Base-by-base conservation (phyloP, 805 yeast genomes). In the Barnettozyma wickerhamii region DNA sequence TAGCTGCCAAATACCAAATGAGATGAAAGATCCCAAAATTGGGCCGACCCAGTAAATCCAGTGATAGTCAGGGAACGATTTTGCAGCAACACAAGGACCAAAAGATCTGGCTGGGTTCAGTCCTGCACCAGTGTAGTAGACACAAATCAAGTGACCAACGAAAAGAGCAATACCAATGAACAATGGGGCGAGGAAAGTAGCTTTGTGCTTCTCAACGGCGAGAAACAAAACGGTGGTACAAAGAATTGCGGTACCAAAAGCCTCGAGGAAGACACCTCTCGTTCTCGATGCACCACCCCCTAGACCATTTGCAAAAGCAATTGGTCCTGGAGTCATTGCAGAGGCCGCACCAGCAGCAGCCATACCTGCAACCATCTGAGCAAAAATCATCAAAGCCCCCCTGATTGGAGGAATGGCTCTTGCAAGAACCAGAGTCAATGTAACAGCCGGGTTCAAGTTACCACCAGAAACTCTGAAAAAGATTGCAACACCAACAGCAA, bases 1-100 rank as follows among this genome's bases (percentile, higher is more conserved):
- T 36, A 77, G 49, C 59, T 79, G 72, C 83, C 86, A 84, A 49
- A 85, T 69, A 46, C 73, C 74, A 51, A 73, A 77, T 15, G 95
- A 81, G 51, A 86, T 59, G 41, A 72, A 46, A 10, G 90, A 66
- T 49, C 95, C 95, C 44, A 84, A 58, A 41, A 80, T 53, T 46
- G 96, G 95, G 40, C 96, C 96, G 43, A 87, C 78, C 93, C 95
- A 86, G 74, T 87, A 87, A 50, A 88, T 86, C 95, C 95, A 87
- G 72, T 80, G 88, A 68, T 87, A 87, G 56, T 56, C 61, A 27
- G 95, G 95, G 81, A 88, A 88, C 18, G 76, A 69, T 42, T 63
- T 69, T 41, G 75, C 74, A 45, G 89, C 95, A 46, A 86, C 69
- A 60, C 81, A 75, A 39, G 95, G 95, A 58, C 96, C 96, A 42